Evolutionary conservation across 116 monocot genomes (phyloP), one percentile per base, ranked within the genome.

Genomic region (Trichopus zeylanicus): DNA sequence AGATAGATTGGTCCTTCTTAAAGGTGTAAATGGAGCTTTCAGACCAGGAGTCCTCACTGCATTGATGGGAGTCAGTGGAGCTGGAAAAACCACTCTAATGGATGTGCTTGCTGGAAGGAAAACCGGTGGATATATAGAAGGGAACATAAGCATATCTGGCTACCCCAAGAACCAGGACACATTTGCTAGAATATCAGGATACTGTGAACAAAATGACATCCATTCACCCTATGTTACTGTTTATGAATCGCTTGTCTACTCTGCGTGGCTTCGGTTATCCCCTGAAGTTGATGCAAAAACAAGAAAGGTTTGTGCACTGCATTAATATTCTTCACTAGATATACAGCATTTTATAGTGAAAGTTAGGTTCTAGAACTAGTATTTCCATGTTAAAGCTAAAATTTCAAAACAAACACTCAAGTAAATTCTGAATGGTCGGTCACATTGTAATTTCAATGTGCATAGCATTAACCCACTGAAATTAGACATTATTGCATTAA

Each of bases 71-170:
- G 75, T 75, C 29, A 75, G 81, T 47, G 81, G 81, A 12, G 81
- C 81, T 15, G 81, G 81, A 1, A 81, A 81, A 48, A 81, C 81
- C 9, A 81, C 81, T 6, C 64, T 81, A 16, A 76, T 81, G 81
- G 81, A 82, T 60, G 82, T 82, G 13, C 59, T 82, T 65, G 72
- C 82, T 4, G 82, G 82, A 28, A 73, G 82, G 31, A 81, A 81
- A 39, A 81, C 76, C 0, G 76, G 81, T 0, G 76, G 76, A 54
- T 73, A 76, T 31, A 77, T 82, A 7, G 77, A 82, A 20, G 82
- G 82, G 12, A 26, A 62, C 22, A 77, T 77, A 6, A 12, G 2
- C 4, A 63, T 82, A 20, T 77, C 77, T 35, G 82, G 82, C 2
- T 77, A 70, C 31, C 82, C 82, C 31, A 82, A 82, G 72, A 77